phyloP scores from a whole-genome alignment of 2,329 filamentous ascomycete genomes.

The Monosporascus sp. region DNA sequence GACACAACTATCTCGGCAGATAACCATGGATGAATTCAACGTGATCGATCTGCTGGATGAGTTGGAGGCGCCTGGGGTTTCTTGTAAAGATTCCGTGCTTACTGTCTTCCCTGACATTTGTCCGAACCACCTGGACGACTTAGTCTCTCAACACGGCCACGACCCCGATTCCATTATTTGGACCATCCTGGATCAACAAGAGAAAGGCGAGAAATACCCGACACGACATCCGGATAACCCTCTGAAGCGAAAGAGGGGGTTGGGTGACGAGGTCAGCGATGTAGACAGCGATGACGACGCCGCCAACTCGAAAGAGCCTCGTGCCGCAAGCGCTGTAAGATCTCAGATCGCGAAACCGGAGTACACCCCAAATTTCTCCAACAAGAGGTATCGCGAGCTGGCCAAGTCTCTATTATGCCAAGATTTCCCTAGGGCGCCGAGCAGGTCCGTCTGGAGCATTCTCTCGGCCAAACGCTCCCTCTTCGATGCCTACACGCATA shows the following conservation, averaged over 20 bases:
- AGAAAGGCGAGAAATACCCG: constrained; percentile 34
- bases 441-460: constrained; percentile 20
- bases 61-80: constrained; percentile 3
- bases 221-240: constrained; percentile 12
- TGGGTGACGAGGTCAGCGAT: constrained; percentile 13
- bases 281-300: constrained; percentile 8
- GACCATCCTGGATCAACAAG: constrained; percentile 34
- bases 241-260: constrained; percentile 37
- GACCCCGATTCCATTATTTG: constrained; percentile 28
- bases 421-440: constrained; percentile 28
- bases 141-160: constrained; percentile 22
- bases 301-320: background rate
- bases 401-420: constrained; percentile 25
- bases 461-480: constrained; percentile 22
- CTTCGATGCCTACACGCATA: constrained; percentile 28
- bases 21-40: constrained; percentile 1
- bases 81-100: constrained; percentile 25
- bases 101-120: constrained; percentile 42
- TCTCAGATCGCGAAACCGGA: constrained; percentile 9
- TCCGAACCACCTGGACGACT: constrained; percentile 27
- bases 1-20: background rate
- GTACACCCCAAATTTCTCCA: constrained; percentile 1
- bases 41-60: background rate
- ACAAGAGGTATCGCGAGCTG: constrained; percentile 11
- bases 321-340: constrained; percentile 7